Conservation (phyloP, 768 basidiomycete species). For the Lentinula edodes region DNA sequence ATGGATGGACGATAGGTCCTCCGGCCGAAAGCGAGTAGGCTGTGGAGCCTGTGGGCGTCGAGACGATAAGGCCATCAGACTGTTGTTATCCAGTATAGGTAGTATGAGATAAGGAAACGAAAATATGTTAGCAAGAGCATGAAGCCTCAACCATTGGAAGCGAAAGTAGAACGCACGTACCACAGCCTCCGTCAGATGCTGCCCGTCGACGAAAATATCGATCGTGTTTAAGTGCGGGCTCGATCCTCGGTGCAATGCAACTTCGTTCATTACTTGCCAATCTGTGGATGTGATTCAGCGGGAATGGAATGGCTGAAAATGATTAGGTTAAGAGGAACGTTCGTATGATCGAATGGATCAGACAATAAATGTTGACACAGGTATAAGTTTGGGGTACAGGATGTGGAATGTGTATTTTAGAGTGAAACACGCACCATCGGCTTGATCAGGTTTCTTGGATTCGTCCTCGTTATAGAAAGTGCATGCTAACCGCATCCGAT, state of each 20-base stretch:
- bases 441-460: constrained; percentile 48
- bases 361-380: constrained; percentile 1
- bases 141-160: not conserved
- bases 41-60: constrained; percentile 94
- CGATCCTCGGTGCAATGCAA: constrained; percentile 86
- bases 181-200: constrained; percentile 93
- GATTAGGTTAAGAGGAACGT: constrained; percentile 1
- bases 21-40: constrained; percentile 95
- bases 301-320: not conserved
- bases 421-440: constrained; percentile 42
- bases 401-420: not conserved
- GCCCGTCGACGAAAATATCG: constrained; percentile 89
- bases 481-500: constrained; percentile 88
- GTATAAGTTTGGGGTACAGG: not conserved
- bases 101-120: not conserved
- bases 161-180: constrained; percentile 40
- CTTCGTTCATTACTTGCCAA: constrained; percentile 98
- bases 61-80: constrained; percentile 93
- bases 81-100: constrained; percentile 22
- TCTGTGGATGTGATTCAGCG: constrained; percentile 31
- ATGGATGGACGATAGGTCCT: constrained; percentile 94
- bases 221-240: constrained; percentile 91
- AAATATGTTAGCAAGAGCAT: not conserved
- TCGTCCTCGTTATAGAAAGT: constrained; percentile 63
- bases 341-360: not conserved